Evolutionary conservation across 805 yeast species (phyloP).

Genomic region (Wickerhamiella parazyma): DNA sequence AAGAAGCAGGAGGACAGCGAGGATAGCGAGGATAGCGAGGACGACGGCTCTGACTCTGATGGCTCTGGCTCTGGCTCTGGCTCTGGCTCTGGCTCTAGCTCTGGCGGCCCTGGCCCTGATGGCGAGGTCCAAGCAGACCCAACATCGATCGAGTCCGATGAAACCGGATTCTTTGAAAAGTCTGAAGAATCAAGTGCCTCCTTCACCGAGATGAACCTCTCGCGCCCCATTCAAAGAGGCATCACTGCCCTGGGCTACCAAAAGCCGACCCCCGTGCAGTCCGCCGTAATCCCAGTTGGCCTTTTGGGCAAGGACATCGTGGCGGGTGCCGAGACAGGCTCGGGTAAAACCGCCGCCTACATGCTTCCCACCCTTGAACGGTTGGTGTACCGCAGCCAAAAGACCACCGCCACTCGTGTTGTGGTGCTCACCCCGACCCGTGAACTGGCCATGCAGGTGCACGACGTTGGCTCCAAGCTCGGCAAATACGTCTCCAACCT

Average conservation of each 20-base stretch:
- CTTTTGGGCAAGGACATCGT: slow-evolving; percentile 89
- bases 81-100: too few relatives aligned
- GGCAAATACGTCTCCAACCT: slow-evolving; percentile 63
- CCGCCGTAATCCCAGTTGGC: slow-evolving; percentile 87
- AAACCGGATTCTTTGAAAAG: slow-evolving; percentile 26
- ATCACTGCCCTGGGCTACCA: slow-evolving; percentile 65
- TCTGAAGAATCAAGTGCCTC: slow-evolving; percentile 35
- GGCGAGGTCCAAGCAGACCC: slow-evolving; percentile 25
- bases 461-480: slow-evolving; percentile 80
- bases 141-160: slow-evolving; percentile 24
- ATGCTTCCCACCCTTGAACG: slow-evolving; percentile 93
- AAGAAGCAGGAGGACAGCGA: slow-evolving; percentile 25
- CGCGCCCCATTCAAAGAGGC: slow-evolving; percentile 84
- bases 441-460: slow-evolving; percentile 92
- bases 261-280: slow-evolving; percentile 89
- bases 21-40: slow-evolving; percentile 35
- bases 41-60: slow-evolving; percentile 25
- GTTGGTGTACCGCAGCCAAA: slow-evolving; percentile 73
- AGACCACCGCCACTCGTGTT: slow-evolving; percentile 78
- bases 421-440: slow-evolving; percentile 90
- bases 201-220: slow-evolving; percentile 65
- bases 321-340: slow-evolving; percentile 99
- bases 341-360: slow-evolving; percentile 98
- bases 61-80: too few relatives aligned
- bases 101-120: too few relatives aligned